These are phyloP conservation scores for Desmodesmus armatus DNA, from an alignment of 139 green algal species.

Conservation along the genomic window DNA sequence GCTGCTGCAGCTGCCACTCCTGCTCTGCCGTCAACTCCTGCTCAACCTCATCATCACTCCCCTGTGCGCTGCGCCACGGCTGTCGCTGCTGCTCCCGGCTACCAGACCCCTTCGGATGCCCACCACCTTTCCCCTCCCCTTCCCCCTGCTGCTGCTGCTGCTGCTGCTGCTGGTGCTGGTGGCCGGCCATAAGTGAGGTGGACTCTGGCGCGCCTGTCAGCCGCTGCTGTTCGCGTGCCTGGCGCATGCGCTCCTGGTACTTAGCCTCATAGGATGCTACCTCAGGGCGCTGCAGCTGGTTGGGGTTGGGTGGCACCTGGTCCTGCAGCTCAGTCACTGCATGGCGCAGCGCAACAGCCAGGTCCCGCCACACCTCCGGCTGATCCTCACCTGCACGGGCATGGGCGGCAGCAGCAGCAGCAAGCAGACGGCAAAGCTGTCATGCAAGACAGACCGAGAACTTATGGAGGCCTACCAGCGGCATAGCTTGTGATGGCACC, in stretches of 20 bases:
- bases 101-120: background rate
- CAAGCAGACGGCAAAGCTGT: background rate
- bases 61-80: too few relatives aligned
- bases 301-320: conserved; percentile 59
- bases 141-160: conserved; percentile 15
- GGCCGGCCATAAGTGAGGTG: background rate
- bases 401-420: background rate
- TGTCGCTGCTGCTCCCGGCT: background rate
- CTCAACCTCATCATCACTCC: background rate
- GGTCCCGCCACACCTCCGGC: conserved; percentile 71
- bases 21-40: background rate
- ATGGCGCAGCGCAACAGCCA: conserved; percentile 65
- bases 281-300: conserved; percentile 50
- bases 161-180: background rate
- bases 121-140: too few relatives aligned
- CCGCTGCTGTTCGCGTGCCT: conserved; percentile 10
- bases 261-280: background rate
- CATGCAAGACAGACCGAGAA: too few relatives aligned
- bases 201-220: conserved; percentile 37
- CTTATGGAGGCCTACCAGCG: too few relatives aligned
- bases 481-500: too few relatives aligned
- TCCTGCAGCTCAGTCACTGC: conserved; percentile 69
- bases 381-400: conserved; percentile 49
- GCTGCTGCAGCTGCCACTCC: conserved; percentile 2
- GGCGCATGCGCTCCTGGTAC: conserved; percentile 1